Evolutionary conservation across 2,329 filamentous ascomycete genomes (phyloP).

Genomic region (Sclerotinia sclerotiorum): DNA sequence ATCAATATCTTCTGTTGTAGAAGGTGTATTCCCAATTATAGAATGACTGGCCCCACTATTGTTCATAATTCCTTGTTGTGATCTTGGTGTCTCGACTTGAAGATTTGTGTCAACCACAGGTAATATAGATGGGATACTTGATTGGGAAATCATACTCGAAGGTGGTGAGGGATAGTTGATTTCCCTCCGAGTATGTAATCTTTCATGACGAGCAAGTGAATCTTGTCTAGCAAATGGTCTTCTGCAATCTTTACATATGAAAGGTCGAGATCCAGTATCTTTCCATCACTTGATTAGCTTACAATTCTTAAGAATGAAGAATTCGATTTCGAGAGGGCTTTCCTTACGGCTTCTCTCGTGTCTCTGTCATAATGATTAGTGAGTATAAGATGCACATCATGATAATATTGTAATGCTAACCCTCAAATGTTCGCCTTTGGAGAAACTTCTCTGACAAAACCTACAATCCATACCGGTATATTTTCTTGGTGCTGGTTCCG

Average conservation of each 20-base stretch:
- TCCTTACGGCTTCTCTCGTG: conserved; percentile 23
- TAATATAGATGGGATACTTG: conserved; percentile 15
- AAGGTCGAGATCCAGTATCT: conserved; percentile 39
- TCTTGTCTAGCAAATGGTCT: conserved; percentile 47
- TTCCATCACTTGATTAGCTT: conserved; percentile 11
- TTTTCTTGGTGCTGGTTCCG: neutral
- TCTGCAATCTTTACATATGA: conserved; percentile 44
- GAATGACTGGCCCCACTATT: neutral
- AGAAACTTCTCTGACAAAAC: conserved; percentile 45
- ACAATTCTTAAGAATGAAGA: conserved; percentile 30
- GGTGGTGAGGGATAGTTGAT: conserved; percentile 27
- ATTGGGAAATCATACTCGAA: conserved; percentile 23
- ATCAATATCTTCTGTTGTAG: conserved; percentile 33
- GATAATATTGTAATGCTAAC: conserved; percentile 31
- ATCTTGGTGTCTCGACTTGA: conserved; percentile 12
- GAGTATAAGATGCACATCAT: conserved; percentile 1
- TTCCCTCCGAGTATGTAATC: conserved; percentile 42
- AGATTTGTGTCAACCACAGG: conserved; percentile 17
- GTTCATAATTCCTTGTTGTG: neutral
- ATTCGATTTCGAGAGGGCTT: neutral
- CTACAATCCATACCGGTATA: conserved; percentile 40
- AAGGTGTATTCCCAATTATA: conserved; percentile 21
- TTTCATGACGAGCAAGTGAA: conserved; percentile 47
- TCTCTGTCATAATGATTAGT: conserved; percentile 10
- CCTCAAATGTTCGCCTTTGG: conserved; percentile 45